These are phyloP conservation scores for Pleomassaria siparia DNA, from an alignment of 2,329 filamentous ascomycete genomes.

Conservation along the genomic window DNA sequence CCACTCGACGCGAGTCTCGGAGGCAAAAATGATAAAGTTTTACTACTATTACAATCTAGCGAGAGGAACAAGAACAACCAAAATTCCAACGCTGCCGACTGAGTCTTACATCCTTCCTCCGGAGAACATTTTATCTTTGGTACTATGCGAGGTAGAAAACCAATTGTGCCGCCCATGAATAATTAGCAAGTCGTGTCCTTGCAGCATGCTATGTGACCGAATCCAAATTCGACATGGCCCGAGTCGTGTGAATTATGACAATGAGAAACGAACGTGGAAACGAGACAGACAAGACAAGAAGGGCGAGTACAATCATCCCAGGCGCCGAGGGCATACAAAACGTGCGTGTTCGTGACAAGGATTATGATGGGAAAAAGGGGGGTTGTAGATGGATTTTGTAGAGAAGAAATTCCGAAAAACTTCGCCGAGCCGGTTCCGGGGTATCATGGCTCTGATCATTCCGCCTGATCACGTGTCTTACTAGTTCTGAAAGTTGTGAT, in stretches of 20 bases:
- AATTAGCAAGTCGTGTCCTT: background rate
- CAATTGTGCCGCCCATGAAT: background rate
- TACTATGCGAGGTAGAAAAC: background rate
- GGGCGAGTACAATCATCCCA: background rate
- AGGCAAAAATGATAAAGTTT: background rate
- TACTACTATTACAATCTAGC: conserved; percentile 1
- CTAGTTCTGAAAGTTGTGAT: background rate
- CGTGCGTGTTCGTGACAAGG: background rate
- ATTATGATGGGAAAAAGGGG: background rate
- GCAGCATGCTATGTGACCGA: conserved; percentile 2
- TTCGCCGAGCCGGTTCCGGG: background rate
- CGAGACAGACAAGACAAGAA: too few species aligned
- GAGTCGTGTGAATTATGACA: background rate
- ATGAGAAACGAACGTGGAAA: too few species aligned
- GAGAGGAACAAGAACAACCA: background rate
- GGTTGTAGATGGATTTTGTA: background rate
- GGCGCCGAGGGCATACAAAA: background rate
- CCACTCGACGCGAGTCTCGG: background rate
- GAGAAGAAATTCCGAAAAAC: background rate
- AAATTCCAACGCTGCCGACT: background rate
- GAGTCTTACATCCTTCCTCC: background rate
- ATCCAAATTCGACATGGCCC: background rate
- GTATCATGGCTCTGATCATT: background rate
- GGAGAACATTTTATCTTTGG: background rate
- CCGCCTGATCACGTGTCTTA: background rate